Evolutionary conservation across 2,329 filamentous ascomycete genomes (phyloP), one percentile per base, ranked within the genome.

Genomic region (Penicillium sp.): DNA sequence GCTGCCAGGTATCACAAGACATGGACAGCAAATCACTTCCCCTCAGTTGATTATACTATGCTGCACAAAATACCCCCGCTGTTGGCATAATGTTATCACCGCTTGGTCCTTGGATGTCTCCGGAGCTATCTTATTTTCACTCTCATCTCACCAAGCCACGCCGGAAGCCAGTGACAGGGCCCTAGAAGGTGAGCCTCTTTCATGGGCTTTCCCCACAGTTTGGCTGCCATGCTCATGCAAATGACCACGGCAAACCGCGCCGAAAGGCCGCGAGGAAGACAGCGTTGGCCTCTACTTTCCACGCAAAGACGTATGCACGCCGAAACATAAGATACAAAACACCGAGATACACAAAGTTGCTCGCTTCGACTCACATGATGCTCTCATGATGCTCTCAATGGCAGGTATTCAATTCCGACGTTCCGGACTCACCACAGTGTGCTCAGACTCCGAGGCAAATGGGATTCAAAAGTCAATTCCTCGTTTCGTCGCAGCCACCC

Each of bases 391-490:
- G n/a, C 33, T 8, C n/a, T 22, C 14, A 46, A 46, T 18, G 11
- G 22, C 30, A 45, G 29, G 14, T 42, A 13, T 40, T 16, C 19
- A 49, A 36, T 35, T 46, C 47, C 47, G 47, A 46, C 16, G 30
- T 46, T 49, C 47, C 41, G 46, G 39, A n/a, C 34, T 37, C 33
- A 27, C 38, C 25, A 43, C 10, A 19, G 13, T 18, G 39, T 36
- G 46, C 39, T 49, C 46, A 49, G 46, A 40, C 36, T 37, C 28
- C 14, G 11, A 25, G 29, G n/a, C 28, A 36, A 40, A n/a, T 18
- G n/a, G 16, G 3, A 22, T 40, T 13, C 31, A 22, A 56, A 58
- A 56, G 49, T 56, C 55, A 57, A 59, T 60, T 53, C 36, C 55
- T 48, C 40, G 35, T 11, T 18, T 45, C 14, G 27, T 36, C 12